These are phyloP conservation scores for Sclerotinia glacialis DNA, from an alignment of 2,329 filamentous ascomycete genomes.

Conservation along the genomic window DNA sequence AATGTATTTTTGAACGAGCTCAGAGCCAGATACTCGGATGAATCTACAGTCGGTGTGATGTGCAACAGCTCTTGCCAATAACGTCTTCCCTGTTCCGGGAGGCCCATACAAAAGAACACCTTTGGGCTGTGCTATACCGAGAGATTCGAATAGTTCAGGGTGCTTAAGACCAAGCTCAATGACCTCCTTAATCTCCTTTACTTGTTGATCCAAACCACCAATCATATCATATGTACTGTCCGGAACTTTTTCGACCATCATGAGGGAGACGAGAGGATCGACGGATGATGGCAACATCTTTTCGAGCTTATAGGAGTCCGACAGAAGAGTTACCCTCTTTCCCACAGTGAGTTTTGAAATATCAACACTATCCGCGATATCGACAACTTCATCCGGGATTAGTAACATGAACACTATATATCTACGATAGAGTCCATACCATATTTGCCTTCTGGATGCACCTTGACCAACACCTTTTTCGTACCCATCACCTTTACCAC, in stretches of 20 bases:
- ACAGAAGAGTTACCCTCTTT: slow-evolving; percentile 94
- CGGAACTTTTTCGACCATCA: slow-evolving; percentile 99
- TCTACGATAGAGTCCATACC: slow-evolving; percentile 55
- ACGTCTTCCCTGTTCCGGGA: slow-evolving; percentile 94
- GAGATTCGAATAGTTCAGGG: slow-evolving; percentile 97
- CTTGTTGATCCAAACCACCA: slow-evolving; percentile 95
- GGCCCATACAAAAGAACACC: slow-evolving; percentile 95
- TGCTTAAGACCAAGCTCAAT: slow-evolving; percentile 98
- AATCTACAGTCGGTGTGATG: slow-evolving; percentile 99
- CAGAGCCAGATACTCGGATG: slow-evolving; percentile 92
- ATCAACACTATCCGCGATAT: slow-evolving; percentile 91
- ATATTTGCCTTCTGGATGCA: slow-evolving; percentile 99
- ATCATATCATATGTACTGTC: slow-evolving; percentile 99
- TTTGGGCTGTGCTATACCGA: slow-evolving; percentile 97
- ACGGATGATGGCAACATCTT: slow-evolving; percentile 98
- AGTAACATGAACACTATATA: neutral
- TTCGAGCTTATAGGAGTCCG: slow-evolving; percentile 97
- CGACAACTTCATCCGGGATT: slow-evolving; percentile 66
- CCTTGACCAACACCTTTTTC: slow-evolving; percentile 98
- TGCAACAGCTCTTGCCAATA: slow-evolving; percentile 90
- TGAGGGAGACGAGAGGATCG: slow-evolving; percentile 95
- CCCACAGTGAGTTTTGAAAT: slow-evolving; percentile 93
- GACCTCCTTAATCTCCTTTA: slow-evolving; percentile 99
- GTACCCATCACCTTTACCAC: slow-evolving; percentile 99
- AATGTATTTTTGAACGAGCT: slow-evolving; percentile 98